These are phyloP conservation scores for Akanthomyces muscarius DNA, from an alignment of 2,329 filamentous ascomycete genomes.

Conservation along the genomic window DNA sequence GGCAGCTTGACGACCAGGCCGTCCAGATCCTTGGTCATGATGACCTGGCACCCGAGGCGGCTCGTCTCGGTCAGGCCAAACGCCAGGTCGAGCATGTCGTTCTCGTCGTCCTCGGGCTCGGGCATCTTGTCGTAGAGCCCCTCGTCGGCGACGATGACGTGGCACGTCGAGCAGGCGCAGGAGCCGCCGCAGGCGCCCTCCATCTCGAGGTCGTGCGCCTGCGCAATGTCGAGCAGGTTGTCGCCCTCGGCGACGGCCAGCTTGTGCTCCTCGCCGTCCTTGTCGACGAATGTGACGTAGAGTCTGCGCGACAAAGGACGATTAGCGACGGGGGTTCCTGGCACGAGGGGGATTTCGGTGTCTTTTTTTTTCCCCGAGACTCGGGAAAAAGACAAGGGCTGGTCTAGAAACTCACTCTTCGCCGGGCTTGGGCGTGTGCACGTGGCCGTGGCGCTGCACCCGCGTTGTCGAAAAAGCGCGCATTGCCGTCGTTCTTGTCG, in stretches of 20 bases:
- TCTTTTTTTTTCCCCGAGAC: neutral
- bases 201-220: constrained; percentile 95
- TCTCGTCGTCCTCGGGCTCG: constrained; percentile 75
- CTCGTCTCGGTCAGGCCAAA: constrained; percentile 86
- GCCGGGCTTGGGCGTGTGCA: constrained; percentile 79
- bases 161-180: constrained; percentile 89
- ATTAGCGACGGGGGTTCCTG: too few species aligned
- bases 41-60: constrained; percentile 82
- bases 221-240: constrained; percentile 92
- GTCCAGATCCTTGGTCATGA: constrained; percentile 86
- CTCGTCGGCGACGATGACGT: constrained; percentile 76
- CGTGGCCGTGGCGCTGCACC: constrained; percentile 65
- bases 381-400: neutral
- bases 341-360: too few species aligned
- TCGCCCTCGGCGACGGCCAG: constrained; percentile 81
- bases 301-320: constrained; percentile 49
- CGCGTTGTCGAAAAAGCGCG: constrained; percentile 64
- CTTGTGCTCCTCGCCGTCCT: constrained; percentile 72
- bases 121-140: constrained; percentile 73
- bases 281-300: constrained; percentile 89
- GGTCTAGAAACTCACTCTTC: constrained; percentile 68
- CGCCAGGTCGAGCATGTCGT: constrained; percentile 86
- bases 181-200: constrained; percentile 95
- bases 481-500: neutral
- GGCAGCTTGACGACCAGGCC: constrained; percentile 82